These are phyloP conservation scores for Chytridium lagenaria DNA, from an alignment of 371 early-diverging fungal genomes.

Conservation along the genomic window DNA sequence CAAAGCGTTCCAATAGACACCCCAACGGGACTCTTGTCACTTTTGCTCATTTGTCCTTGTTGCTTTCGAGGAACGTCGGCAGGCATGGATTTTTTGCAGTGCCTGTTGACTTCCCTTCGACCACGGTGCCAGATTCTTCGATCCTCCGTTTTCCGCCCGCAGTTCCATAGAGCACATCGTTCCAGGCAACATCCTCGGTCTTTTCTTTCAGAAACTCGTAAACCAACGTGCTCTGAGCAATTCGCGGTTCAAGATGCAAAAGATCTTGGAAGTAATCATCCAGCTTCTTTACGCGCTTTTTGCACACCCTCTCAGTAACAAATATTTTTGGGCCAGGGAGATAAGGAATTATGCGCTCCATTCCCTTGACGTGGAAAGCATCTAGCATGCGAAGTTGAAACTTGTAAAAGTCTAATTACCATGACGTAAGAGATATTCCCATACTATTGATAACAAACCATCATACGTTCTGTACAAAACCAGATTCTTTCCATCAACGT, in stretches of 20 bases:
- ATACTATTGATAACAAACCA: not conserved
- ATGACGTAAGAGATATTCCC: no score
- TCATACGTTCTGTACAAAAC: conserved; percentile 17
- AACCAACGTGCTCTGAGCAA: not conserved
- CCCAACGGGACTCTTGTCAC: no score
- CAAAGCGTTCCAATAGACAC: no score
- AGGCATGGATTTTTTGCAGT: no score
- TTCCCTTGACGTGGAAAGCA: conserved; percentile 2
- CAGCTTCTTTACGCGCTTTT: not conserved
- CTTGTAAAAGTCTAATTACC: conserved; percentile 6
- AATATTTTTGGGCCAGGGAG: conserved; percentile 18
- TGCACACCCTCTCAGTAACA: conserved; percentile 1
- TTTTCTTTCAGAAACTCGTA: not conserved
- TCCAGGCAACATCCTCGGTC: not conserved
- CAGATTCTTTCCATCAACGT: not conserved
- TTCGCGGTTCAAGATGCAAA: conserved; percentile 4
- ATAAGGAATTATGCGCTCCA: not conserved
- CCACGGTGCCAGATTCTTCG: conserved; percentile 14
- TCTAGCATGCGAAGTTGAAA: conserved; percentile 9
- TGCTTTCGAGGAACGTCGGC: no score
- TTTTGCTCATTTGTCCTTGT: no score
- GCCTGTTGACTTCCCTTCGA: not conserved
- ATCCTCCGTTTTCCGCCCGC: not conserved
- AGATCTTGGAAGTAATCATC: conserved; percentile 18
- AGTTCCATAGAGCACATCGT: not conserved